A percentile compares a stretch with the other conserved stretches of the same genome.
Conservation (phyloP, 495 filamentous ascomycete species). For the Trichoderma erinaceum region DNA sequence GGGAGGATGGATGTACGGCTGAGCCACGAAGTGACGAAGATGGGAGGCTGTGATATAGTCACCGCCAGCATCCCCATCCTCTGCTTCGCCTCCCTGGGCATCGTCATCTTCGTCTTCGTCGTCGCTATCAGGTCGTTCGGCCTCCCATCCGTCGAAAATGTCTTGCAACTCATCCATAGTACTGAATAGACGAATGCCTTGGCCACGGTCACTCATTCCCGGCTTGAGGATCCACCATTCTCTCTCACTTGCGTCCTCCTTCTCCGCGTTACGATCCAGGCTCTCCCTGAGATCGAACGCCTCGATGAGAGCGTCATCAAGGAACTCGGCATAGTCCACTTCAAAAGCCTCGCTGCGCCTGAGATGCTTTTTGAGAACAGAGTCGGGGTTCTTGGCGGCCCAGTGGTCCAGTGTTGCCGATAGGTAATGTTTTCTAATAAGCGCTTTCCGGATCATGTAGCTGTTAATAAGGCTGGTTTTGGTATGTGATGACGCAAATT, state of each 20-base stretch:
- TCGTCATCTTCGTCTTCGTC: constrained; percentile 45
- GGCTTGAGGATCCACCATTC: constrained; percentile 99
- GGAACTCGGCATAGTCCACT: constrained; percentile 91
- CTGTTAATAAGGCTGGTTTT: constrained; percentile 61
- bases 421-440: constrained; percentile 96
- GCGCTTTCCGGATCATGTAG: constrained; percentile 91
- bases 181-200: constrained; percentile 85
- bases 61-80: constrained; percentile 18
- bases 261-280: constrained; percentile 54
- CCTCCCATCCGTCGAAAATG: constrained; percentile 87
- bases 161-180: constrained; percentile 68
- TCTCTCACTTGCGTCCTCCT: constrained; percentile 38
- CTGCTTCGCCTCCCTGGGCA: constrained; percentile 16
- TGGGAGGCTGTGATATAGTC: constrained; percentile 75
- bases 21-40: constrained; percentile 89
- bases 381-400: constrained; percentile 72
- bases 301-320: constrained; percentile 87
- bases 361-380: constrained; percentile 58
- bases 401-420: constrained; percentile 71
- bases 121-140: constrained; percentile 52
- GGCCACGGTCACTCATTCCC: constrained; percentile 91
- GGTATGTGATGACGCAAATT: constrained; percentile 56
- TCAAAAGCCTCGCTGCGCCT: constrained; percentile 78
- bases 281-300: constrained; percentile 79
- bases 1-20: constrained; percentile 91